phyloP scores from a whole-genome alignment of 768 basidiomycete genomes.

The Phylloporus sp. region DNA sequence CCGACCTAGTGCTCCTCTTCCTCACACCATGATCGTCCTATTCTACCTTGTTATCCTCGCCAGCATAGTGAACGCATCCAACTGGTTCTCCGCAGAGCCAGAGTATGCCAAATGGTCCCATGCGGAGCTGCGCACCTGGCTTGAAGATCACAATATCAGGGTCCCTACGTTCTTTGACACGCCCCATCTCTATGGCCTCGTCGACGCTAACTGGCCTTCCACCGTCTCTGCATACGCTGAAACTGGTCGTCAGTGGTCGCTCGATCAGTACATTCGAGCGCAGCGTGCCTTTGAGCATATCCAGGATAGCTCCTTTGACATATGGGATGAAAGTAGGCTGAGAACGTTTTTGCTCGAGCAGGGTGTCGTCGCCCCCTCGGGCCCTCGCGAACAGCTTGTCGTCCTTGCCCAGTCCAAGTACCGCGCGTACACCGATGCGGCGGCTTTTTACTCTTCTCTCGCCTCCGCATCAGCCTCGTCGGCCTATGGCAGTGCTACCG shows the following conservation, averaged over 20 bases:
- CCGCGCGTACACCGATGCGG: constrained; percentile 53
- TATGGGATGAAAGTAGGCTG: constrained; percentile 80
- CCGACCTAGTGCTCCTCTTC: background rate
- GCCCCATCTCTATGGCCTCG: constrained; percentile 42
- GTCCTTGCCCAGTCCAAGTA: constrained; percentile 72
- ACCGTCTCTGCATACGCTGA: constrained; percentile 33
- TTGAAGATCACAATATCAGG: constrained; percentile 58
- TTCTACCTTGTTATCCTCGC: constrained; percentile 29
- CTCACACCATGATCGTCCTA: constrained; percentile 11
- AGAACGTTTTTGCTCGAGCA: constrained; percentile 83
- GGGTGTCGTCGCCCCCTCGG: constrained; percentile 78
- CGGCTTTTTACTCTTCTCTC: constrained; percentile 47
- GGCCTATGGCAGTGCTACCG: constrained; percentile 43
- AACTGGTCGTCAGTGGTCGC: constrained; percentile 43
- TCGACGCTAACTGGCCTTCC: constrained; percentile 56
- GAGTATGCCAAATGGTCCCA: constrained; percentile 55
- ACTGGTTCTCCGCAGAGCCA: constrained; percentile 44
- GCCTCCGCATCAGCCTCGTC: constrained; percentile 48
- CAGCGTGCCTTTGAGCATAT: constrained; percentile 58
- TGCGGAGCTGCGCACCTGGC: constrained; percentile 61
- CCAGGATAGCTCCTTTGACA: constrained; percentile 61
- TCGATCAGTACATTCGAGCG: constrained; percentile 58
- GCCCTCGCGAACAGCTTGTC: constrained; percentile 74
- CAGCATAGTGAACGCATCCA: constrained; percentile 40
- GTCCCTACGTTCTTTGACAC: constrained; percentile 43